phyloP scores from a whole-genome alignment of 805 yeast genomes.

The Tetrapisispora fleetii region DNA sequence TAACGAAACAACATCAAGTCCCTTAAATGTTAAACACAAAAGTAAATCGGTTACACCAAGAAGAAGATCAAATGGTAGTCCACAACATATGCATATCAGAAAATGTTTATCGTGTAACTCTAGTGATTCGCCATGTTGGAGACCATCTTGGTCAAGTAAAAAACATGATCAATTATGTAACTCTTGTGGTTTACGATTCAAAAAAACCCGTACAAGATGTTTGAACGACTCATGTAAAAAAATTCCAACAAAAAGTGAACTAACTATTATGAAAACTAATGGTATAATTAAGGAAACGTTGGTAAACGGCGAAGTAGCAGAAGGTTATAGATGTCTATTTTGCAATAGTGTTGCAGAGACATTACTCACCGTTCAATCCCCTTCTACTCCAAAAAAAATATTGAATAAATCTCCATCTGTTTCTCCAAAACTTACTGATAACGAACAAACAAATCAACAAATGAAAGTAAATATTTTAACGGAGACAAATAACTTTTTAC shows the following conservation, averaged over 20 bases:
- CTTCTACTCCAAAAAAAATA: not conserved
- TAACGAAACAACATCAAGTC: not conserved
- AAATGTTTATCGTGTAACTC: conserved; percentile 86
- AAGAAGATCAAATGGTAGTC: conserved; percentile 3
- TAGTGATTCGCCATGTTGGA: conserved; percentile 93
- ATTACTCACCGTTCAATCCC: not conserved
- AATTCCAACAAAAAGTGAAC: conserved; percentile 94
- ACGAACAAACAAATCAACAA: not conserved
- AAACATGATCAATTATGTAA: conserved; percentile 92
- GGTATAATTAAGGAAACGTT: conserved; percentile 35
- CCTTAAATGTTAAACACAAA: conserved; percentile 2
- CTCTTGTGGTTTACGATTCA: conserved; percentile 90
- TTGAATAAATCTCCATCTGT: not conserved
- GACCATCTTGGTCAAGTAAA: conserved; percentile 84
- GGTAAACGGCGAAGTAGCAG: conserved; percentile 18
- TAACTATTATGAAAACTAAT: conserved; percentile 75
- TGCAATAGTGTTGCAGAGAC: conserved; percentile 24
- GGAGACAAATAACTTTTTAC: not conserved
- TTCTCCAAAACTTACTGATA: not conserved
- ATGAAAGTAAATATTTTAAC: not conserved
- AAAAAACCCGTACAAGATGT: conserved; percentile 90
- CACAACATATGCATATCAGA: conserved; percentile 28
- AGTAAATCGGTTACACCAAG: conserved; percentile 4
- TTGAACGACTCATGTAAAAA: conserved; percentile 63
- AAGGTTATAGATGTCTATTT: conserved; percentile 44